Evolutionary conservation across 257 asterid species (phyloP).

Genomic region (Plantago ovata): DNA sequence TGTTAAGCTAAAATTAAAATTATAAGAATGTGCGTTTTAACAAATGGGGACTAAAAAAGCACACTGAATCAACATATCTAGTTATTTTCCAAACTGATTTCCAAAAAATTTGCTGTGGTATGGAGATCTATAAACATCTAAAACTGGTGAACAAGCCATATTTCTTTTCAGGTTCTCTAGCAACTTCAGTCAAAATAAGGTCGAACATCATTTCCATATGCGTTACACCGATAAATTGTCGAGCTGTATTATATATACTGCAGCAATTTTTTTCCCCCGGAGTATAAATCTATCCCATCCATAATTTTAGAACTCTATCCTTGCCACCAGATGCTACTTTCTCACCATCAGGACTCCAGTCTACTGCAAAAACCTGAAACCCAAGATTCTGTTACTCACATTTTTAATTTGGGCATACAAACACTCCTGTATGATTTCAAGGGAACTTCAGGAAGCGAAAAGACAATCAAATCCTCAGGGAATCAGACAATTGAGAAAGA

Average conservation of each 20-base stretch:
- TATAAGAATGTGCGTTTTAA: too few species aligned
- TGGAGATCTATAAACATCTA: background rate
- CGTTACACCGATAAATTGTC: background rate
- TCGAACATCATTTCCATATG: too few species aligned
- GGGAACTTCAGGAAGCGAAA: background rate
- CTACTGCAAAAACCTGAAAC: slow-evolving; percentile 86
- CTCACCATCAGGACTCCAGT: slow-evolving; percentile 99
- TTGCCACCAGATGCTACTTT: slow-evolving; percentile 97
- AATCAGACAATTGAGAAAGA: too few species aligned
- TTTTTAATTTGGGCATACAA: background rate
- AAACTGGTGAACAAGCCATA: too few species aligned
- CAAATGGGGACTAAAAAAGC: background rate
- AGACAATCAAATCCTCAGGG: too few species aligned
- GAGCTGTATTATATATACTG: background rate
- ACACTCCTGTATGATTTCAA: background rate
- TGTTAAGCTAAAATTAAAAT: too few species aligned
- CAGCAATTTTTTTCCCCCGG: background rate
- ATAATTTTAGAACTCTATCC: slow-evolving; percentile 79
- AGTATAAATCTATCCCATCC: slow-evolving; percentile 64
- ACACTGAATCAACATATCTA: background rate
- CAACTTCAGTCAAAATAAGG: too few species aligned
- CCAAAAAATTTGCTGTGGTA: background rate
- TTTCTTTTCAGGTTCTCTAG: too few species aligned
- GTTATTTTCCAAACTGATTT: background rate
- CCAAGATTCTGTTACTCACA: background rate